A percentile compares a stretch with the other conserved stretches of the same genome.
These are phyloP conservation scores for Leccinum imitatum DNA, from an alignment of 768 basidiomycete genomes.

Conservation along the genomic window DNA sequence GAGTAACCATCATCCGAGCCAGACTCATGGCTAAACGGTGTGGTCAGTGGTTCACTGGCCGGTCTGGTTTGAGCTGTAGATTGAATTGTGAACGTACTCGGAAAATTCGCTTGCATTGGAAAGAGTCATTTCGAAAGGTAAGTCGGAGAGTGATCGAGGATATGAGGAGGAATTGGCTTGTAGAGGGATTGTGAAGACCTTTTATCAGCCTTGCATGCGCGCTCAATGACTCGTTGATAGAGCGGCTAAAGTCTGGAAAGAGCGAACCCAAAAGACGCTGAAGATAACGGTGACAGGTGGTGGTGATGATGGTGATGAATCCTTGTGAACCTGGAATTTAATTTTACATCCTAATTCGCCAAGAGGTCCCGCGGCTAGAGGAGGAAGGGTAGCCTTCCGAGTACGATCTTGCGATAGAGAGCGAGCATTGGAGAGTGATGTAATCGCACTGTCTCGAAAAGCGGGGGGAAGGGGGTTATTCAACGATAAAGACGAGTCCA, in stretches of 20 bases:
- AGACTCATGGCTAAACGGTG: neutral
- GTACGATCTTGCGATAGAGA: neutral
- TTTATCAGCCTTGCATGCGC: slow-evolving; percentile 19
- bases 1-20: neutral
- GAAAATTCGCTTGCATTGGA: neutral
- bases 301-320: neutral
- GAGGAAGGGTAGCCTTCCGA: neutral
- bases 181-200: neutral
- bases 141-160: neutral
- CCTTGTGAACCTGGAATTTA: no score
- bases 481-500: neutral
- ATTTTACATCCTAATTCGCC: no score
- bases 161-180: neutral
- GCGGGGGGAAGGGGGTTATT: neutral
- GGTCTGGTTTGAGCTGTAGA: neutral
- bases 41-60: neutral
- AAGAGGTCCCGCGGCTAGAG: slow-evolving; percentile 1
- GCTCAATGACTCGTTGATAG: neutral
- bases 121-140: neutral
- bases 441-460: neutral
- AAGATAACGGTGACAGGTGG: slow-evolving; percentile 18
- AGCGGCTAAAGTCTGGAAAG: slow-evolving; percentile 9
- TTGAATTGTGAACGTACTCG: slow-evolving; percentile 2
- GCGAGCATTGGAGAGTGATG: neutral
- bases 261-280: slow-evolving; percentile 5